Evolutionary conservation across 2,329 filamentous ascomycete genomes (phyloP), one percentile per base, ranked within the genome.

Genomic region (Cladophialophora psammophila): DNA sequence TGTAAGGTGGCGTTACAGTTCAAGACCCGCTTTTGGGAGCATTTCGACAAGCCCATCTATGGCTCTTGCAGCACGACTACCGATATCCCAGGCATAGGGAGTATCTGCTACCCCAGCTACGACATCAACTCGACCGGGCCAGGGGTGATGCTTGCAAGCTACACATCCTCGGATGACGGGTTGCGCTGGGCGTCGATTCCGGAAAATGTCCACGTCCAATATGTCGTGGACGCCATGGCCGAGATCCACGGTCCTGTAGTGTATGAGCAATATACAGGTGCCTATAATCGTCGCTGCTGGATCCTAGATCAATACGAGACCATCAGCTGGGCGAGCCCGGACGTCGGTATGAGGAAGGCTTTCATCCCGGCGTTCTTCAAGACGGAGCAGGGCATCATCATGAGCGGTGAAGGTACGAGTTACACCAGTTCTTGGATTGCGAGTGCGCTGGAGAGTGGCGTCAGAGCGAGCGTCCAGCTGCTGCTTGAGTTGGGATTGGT

Each of bases 381-480:
- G 74, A 91, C 89, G 0, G 87, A 92, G 76, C 84, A 84, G 69
- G 86, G 88, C 56, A 88, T 89, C n/a, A 86, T 91, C 38, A 91
- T 91, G 66, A 80, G 90, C 5, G 87, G 87, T 1, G 90, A 92
- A 75, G 89, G 91, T 74, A 91, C 89, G 0, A 86, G 84, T 6
- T 91, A 89, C 74, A 92, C 90, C 0, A 90, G 92, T 73, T 89
- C 88, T 0, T 91, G 88, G 89, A 89, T 91, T 58, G 85, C 85
- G 36, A 68, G 64, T 91, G 75, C 78, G 1, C 48, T 69, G 90
- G 18, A 64, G 35, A 58, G n/a, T 40, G 34, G 31, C 38, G 60
- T 32, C 31, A 9, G 38, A 12, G 59, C 57, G n/a, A 57, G 34
- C 9, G 26, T 56, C 18, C 34, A 56, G 57, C 48, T 63, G 13